Evolutionary conservation across 225 moss, liverwort and hornwort genomes (phyloP).

Genomic region (Pseudoscleropodium purum): DNA sequence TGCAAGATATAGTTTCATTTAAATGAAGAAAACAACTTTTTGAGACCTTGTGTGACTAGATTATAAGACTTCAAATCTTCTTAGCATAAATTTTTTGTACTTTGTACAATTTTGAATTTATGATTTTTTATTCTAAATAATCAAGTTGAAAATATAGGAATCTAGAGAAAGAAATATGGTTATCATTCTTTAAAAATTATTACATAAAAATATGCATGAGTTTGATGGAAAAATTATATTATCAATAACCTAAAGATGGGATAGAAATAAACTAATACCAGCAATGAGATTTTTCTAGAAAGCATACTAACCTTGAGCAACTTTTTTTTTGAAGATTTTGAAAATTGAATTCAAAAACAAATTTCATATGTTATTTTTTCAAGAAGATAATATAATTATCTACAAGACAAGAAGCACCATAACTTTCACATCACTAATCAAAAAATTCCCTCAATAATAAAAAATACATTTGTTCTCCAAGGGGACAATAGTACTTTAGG

Average conservation of each 20-base stretch:
- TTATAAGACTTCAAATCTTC: too few relatives aligned
- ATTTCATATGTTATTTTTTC: background rate
- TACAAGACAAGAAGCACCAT: background rate
- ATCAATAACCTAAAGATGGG: background rate
- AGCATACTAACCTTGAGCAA: accelerated
- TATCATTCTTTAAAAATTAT: background rate
- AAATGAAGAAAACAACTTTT: background rate
- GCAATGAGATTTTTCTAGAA: background rate
- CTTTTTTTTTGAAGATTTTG: background rate
- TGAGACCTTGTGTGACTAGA: background rate
- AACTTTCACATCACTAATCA: background rate
- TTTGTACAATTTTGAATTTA: background rate
- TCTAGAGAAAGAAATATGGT: background rate
- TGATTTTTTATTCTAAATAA: background rate
- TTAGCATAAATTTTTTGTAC: too few relatives aligned
- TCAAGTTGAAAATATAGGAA: background rate
- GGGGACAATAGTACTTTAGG: background rate
- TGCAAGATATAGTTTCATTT: background rate
- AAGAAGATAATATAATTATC: too few relatives aligned
- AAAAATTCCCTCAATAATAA: too few relatives aligned
- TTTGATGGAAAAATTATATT: background rate
- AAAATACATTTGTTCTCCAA: background rate
- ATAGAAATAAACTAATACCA: background rate
- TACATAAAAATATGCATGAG: background rate
- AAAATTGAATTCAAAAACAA: background rate